Conservation (phyloP, 2,329 filamentous ascomycete genomes). For the Penicillium crustosum region DNA sequence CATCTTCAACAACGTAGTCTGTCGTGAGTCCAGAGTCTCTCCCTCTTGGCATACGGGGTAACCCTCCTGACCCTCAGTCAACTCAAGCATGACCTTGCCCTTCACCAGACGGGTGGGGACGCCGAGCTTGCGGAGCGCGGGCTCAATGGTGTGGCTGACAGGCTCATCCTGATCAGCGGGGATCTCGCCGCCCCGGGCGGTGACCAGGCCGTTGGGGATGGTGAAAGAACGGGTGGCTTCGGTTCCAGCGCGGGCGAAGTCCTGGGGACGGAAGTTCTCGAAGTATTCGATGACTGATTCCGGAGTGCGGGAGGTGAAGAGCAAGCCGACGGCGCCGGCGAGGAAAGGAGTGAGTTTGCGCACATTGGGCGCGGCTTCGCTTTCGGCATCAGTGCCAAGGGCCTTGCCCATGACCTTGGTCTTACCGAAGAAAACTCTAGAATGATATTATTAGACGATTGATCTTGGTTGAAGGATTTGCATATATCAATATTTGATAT, state of each 20-base stretch:
- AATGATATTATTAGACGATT: constrained; percentile 5
- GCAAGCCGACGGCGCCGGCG: constrained; percentile 78
- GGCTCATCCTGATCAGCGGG: constrained; percentile 79
- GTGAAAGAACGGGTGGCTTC: constrained; percentile 71
- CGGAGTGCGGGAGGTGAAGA: constrained; percentile 80
- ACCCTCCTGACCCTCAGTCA: constrained; percentile 47
- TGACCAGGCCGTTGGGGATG: constrained; percentile 79
- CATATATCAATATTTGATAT: constrained; percentile 4
- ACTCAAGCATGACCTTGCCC: constrained; percentile 78
- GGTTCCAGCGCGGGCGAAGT: constrained; percentile 88
- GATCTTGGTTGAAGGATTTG: constrained; percentile 1
- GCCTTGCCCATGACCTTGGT: constrained; percentile 98
- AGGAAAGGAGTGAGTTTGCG: constrained; percentile 69
- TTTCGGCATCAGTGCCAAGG: constrained; percentile 73
- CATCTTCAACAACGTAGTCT: constrained; percentile 90
- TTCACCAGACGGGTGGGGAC: constrained; percentile 86
- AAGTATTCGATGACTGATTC: constrained; percentile 71
- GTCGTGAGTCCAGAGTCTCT: constrained; percentile 80
- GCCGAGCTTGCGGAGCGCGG: constrained; percentile 81
- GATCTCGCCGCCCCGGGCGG: constrained; percentile 75
- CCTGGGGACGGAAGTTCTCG: constrained; percentile 67
- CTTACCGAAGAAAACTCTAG: constrained; percentile 95
- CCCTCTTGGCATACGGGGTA: constrained; percentile 84
- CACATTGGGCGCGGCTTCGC: constrained; percentile 78
- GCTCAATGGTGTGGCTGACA: constrained; percentile 84